Conservation (phyloP, 2,329 filamentous ascomycete species). For the Penicillium hesseltinei region DNA sequence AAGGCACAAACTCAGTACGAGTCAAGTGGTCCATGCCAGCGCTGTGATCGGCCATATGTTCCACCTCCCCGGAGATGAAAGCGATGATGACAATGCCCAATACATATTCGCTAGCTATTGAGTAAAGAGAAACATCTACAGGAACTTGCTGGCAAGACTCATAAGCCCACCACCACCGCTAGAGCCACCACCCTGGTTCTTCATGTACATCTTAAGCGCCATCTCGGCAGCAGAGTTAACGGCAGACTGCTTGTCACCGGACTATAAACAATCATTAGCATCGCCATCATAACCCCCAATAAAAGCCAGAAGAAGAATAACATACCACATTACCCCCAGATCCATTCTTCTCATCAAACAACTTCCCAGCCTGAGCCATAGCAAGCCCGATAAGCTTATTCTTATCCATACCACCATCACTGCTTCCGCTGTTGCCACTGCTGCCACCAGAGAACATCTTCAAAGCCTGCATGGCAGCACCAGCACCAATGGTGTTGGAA, state of each 20-base stretch:
- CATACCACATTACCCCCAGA: slow-evolving; percentile 54
- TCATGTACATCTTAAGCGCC: slow-evolving; percentile 88
- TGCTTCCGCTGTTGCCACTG: slow-evolving; percentile 30
- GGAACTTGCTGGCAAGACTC: slow-evolving; percentile 61
- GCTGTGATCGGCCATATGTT: too few relatives aligned
- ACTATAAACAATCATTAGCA: slow-evolving; percentile 24
- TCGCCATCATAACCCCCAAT: neutral
- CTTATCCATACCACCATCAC: slow-evolving; percentile 57
- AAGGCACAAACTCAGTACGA: too few relatives aligned
- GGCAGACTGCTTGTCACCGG: slow-evolving; percentile 75
- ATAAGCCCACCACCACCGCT: slow-evolving; percentile 52
- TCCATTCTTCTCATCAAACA: slow-evolving; percentile 62
- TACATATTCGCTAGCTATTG: too few relatives aligned
- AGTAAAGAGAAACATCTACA: slow-evolving; percentile 28
- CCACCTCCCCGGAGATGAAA: too few relatives aligned
- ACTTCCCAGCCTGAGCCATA: slow-evolving; percentile 82
- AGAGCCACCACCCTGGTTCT: slow-evolving; percentile 61
- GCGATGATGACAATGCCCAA: too few relatives aligned
- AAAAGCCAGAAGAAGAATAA: slow-evolving; percentile 11
- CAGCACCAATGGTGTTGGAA: slow-evolving; percentile 41
- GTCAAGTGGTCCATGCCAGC: too few relatives aligned
- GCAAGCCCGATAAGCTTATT: slow-evolving; percentile 80
- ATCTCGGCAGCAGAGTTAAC: slow-evolving; percentile 78
- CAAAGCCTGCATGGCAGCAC: slow-evolving; percentile 58
- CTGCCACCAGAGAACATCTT: slow-evolving; percentile 62